Percentiles rank a stretch among this genome's conserved stretches.
Conservation (phyloP, 1,284 basidiomycete genomes). For the Rugiboletus extremiorientalis region DNA sequence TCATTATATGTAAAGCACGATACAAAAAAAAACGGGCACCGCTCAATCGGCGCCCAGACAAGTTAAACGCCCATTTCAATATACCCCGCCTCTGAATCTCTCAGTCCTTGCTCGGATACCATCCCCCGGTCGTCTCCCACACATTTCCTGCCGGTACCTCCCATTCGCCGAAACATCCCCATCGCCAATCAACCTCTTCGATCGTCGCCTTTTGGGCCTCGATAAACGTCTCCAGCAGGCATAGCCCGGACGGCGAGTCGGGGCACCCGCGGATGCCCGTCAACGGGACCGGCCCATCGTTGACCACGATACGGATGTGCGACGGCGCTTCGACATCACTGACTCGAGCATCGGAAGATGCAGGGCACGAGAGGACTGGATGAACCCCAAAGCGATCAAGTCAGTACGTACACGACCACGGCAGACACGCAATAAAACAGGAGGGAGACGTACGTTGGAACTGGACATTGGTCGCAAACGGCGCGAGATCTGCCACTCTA, state of each 20-base stretch:
- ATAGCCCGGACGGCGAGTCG: constrained; percentile 71
- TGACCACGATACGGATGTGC: constrained; percentile 80
- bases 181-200: constrained; percentile 69
- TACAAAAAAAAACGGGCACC: no score
- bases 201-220: constrained; percentile 68
- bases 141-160: constrained; percentile 50
- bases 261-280: constrained; percentile 75
- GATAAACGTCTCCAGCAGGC: constrained; percentile 75
- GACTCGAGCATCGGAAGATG: no score
- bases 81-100: no score
- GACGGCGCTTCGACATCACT: no score
- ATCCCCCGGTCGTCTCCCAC: constrained; percentile 61
- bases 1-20: no score
- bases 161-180: constrained; percentile 79
- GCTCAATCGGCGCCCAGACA: no score
- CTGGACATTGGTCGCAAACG: constrained; percentile 34
- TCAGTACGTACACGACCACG: no score
- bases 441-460: no score
- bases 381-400: background rate
- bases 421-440: no score
- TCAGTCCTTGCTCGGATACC: no score
- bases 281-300: constrained; percentile 86
- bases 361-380: constrained; percentile 30
- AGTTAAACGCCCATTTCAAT: no score
- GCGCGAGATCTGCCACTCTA: constrained; percentile 29